Conservation (phyloP, 2,329 filamentous ascomycete species). For the Pseudonectria foliicola region DNA sequence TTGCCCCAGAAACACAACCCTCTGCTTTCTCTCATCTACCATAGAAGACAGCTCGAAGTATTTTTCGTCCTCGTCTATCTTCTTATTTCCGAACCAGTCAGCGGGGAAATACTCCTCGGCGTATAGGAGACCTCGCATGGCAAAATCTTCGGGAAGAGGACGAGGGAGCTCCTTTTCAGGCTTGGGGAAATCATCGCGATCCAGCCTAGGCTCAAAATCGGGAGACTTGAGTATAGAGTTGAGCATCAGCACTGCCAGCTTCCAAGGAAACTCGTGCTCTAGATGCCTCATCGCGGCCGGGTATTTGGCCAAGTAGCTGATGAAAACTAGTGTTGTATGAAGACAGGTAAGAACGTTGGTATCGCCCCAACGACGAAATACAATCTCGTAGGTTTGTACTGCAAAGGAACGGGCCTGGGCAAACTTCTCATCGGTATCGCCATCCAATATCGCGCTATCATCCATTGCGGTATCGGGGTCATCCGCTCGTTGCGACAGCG, state of each 20-base stretch:
- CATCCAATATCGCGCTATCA: conserved; percentile 17
- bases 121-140: conserved; percentile 57
- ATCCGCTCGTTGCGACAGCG: conserved; percentile 23
- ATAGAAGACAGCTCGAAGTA: conserved; percentile 56
- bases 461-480: conserved; percentile 21
- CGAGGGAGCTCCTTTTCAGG: conserved; percentile 37
- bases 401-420: conserved; percentile 33
- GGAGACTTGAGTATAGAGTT: conserved; percentile 27
- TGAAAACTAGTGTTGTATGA: conserved; percentile 55
- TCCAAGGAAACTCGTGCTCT: conserved; percentile 46
- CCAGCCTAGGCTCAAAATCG: conserved; percentile 29
- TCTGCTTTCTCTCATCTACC: conserved; percentile 46
- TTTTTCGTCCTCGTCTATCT: conserved; percentile 61
- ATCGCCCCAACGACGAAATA: conserved; percentile 47
- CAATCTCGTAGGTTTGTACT: conserved; percentile 36
- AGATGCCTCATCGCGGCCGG: conserved; percentile 37
- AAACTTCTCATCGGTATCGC: conserved; percentile 22
- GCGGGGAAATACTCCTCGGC: conserved; percentile 50
- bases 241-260: conserved; percentile 30
- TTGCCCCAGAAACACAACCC: conserved; percentile 52
- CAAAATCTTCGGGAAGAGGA: conserved; percentile 63
- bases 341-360: conserved; percentile 54
- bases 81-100: conserved; percentile 50
- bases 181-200: conserved; percentile 39
- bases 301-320: conserved; percentile 38